phyloP scores from a whole-genome alignment of 345 rosid species.

The Dipteronia sinensis region DNA sequence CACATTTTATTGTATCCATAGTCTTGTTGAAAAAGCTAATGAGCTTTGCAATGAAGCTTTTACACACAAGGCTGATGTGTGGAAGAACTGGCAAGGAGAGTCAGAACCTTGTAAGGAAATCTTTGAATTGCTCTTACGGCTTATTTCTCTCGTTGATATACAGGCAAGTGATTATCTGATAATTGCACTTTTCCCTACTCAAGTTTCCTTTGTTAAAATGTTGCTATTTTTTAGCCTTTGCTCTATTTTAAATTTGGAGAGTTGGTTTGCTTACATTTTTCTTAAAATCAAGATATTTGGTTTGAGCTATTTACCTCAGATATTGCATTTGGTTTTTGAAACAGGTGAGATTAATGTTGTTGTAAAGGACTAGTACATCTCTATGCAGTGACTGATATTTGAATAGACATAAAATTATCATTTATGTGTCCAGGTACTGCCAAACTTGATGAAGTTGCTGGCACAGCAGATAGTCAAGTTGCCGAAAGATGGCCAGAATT shows the following conservation, averaged over 20 bases:
- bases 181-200: background rate
- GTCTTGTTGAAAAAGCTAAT: constrained; percentile 70
- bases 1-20: constrained; percentile 68
- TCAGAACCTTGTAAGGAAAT: constrained; percentile 61
- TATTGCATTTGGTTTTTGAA: constrained; percentile 2
- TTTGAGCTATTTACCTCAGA: background rate
- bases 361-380: background rate
- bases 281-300: background rate
- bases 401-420: constrained; percentile 11
- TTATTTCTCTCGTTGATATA: constrained; percentile 79
- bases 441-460: constrained; percentile 77
- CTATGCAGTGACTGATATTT: background rate
- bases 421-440: constrained; percentile 55
- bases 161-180: constrained; percentile 51
- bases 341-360: background rate
- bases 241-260: constrained; percentile 10
- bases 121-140: constrained; percentile 73
- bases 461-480: constrained; percentile 64
- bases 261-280: constrained; percentile 1
- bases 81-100: constrained; percentile 66
- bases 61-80: constrained; percentile 36
- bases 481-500: constrained; percentile 76
- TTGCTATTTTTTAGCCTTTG: background rate
- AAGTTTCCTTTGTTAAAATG: background rate
- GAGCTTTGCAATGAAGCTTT: constrained; percentile 38